Percentiles rank a stretch among this genome's conserved stretches.
Conservation (phyloP, 2,329 filamentous ascomycete species). For the Orbilia ellipsospora region DNA sequence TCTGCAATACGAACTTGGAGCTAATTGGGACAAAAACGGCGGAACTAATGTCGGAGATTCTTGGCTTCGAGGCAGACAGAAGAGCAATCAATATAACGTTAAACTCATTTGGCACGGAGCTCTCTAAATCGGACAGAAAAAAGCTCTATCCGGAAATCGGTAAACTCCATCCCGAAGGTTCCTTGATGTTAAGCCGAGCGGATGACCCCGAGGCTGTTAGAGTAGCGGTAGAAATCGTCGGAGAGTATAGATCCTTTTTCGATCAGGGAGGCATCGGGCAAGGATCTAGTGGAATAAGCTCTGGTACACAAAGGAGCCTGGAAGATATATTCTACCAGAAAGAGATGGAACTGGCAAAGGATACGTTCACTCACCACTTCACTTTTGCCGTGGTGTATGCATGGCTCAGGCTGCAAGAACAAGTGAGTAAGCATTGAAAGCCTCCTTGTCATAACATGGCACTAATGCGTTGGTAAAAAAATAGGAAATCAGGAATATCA, state of each 20-base stretch:
- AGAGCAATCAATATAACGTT: constrained; percentile 98
- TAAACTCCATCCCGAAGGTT: constrained; percentile 90
- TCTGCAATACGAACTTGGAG: constrained; percentile 88
- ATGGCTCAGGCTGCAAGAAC: constrained; percentile 96
- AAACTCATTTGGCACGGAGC: constrained; percentile 97
- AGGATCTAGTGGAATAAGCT: constrained; percentile 75
- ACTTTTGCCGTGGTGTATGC: constrained; percentile 94
- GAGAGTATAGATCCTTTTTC: constrained; percentile 95
- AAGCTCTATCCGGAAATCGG: constrained; percentile 96
- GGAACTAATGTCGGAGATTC: constrained; percentile 93
- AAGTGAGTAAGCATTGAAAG: constrained; percentile 72
- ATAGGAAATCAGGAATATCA: constrained; percentile 98
- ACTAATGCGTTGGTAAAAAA: background rate
- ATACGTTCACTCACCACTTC: constrained; percentile 95
- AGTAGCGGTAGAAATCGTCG: constrained; percentile 89
- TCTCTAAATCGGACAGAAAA: constrained; percentile 90
- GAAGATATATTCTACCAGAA: constrained; percentile 99
- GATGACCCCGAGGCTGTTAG: constrained; percentile 95
- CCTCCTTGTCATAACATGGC: constrained; percentile 56
- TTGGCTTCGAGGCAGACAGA: constrained; percentile 96
- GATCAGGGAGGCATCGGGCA: constrained; percentile 86
- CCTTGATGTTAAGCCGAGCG: constrained; percentile 90
- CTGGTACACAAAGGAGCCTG: constrained; percentile 84
- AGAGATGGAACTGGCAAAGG: constrained; percentile 98
- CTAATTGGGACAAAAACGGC: constrained; percentile 88